Evolutionary conservation across 2,329 filamentous ascomycete genomes (phyloP).

Genomic region (Dryadomyces sulphureus): DNA sequence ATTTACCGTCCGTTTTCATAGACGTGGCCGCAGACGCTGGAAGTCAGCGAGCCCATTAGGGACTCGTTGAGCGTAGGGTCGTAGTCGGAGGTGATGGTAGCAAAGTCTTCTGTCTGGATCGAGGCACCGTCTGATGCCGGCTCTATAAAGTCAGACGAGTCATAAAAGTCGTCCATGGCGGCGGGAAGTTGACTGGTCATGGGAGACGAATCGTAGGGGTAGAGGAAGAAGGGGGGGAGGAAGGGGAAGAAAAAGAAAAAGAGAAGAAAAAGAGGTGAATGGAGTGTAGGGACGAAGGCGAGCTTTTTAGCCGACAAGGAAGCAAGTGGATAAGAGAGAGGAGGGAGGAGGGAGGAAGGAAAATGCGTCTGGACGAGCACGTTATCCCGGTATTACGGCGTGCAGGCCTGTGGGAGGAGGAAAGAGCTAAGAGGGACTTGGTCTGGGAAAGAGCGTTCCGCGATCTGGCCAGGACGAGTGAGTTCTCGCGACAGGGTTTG

Average conservation of each 20-base stretch:
- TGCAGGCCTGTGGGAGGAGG: too few relatives aligned
- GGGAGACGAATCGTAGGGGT: too few relatives aligned
- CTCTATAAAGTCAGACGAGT: conserved; percentile 10
- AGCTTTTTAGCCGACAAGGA: not conserved
- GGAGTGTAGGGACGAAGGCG: not conserved
- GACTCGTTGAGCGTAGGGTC: conserved; percentile 21
- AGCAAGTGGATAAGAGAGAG: not conserved
- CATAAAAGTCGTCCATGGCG: conserved; percentile 5
- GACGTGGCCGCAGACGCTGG: conserved; percentile 21
- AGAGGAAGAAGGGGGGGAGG: not conserved
- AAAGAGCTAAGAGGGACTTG: too few relatives aligned
- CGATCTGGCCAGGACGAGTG: too few relatives aligned
- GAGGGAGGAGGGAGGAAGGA: not conserved
- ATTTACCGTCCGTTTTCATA: conserved; percentile 23
- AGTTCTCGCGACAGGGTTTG: too few relatives aligned
- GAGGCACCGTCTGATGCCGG: conserved; percentile 9
- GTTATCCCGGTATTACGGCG: too few relatives aligned
- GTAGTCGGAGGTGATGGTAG: conserved; percentile 23
- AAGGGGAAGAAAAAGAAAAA: not conserved
- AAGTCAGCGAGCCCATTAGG: conserved; percentile 23
- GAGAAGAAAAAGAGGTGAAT: not conserved
- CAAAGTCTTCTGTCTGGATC: conserved; percentile 9
- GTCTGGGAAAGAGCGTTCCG: too few relatives aligned
- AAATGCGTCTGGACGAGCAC: too few relatives aligned
- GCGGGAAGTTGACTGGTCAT: not conserved